phyloP scores from a whole-genome alignment of 2,329 filamentous ascomycete species.

The Hymenoscyphus scutula region DNA sequence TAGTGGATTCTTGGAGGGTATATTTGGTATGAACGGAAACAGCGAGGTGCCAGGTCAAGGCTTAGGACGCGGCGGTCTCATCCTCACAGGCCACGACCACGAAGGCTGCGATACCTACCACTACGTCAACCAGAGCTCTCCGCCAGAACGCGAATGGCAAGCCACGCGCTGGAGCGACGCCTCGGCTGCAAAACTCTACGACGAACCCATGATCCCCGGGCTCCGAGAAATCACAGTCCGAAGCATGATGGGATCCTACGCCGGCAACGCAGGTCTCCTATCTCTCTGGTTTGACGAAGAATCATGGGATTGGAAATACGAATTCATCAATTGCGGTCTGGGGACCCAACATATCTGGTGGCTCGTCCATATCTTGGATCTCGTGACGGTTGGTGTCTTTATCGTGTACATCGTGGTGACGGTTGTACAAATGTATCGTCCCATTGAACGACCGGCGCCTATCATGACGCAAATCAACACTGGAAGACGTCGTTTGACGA shows the following conservation, averaged over 20 bases:
- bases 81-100: constrained; percentile 93
- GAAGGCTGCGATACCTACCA: constrained; percentile 90
- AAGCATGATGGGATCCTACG: constrained; percentile 97
- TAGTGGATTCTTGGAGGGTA: constrained; percentile 74
- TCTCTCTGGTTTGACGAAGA: constrained; percentile 83
- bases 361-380: constrained; percentile 74
- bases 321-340: constrained; percentile 74
- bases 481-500: constrained; percentile 6
- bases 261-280: constrained; percentile 85
- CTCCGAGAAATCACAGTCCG: constrained; percentile 88
- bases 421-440: constrained; percentile 4
- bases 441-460: neutral
- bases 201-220: constrained; percentile 51
- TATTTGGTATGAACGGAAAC: constrained; percentile 74
- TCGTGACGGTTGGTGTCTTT: constrained; percentile 29
- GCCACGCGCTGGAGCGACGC: constrained; percentile 49
- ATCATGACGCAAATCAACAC: constrained; percentile 9
- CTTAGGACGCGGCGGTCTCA: constrained; percentile 68
- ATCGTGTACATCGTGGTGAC: constrained; percentile 21
- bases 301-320: constrained; percentile 74
- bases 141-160: constrained; percentile 36
- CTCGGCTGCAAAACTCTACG: constrained; percentile 41
- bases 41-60: constrained; percentile 57
- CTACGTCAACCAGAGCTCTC: constrained; percentile 64
- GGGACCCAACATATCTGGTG: constrained; percentile 95